Evolutionary conservation across 441 rosid species (phyloP).

Genomic region (Capsella rubella): DNA sequence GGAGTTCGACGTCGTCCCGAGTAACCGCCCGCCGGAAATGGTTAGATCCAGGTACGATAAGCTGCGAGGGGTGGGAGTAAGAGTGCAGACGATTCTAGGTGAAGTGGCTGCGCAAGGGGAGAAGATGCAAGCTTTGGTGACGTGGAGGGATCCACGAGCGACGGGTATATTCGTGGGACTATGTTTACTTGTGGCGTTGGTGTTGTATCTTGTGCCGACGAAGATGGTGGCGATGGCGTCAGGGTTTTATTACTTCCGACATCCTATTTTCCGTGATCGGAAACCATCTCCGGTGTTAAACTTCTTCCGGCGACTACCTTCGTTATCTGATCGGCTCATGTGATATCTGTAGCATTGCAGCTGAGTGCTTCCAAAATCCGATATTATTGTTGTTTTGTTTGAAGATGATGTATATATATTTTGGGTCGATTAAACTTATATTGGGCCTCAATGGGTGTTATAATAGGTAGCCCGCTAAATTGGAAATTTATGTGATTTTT

Average conservation of each 20-base stretch:
- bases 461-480: not conserved
- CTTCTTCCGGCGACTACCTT: constrained; percentile 67
- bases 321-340: constrained; percentile 76
- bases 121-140: constrained; percentile 62
- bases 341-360: constrained; percentile 17
- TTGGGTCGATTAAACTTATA: constrained; percentile 16
- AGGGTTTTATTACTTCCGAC: constrained; percentile 70
- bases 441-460: constrained; percentile 33
- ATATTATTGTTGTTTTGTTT: not conserved
- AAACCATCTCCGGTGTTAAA: constrained; percentile 64
- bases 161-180: constrained; percentile 64
- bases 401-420: not conserved
- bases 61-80: constrained; percentile 49
- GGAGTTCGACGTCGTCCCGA: constrained; percentile 65
- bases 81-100: constrained; percentile 58
- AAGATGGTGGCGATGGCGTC: constrained; percentile 78
- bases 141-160: constrained; percentile 69
- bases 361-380: not conserved
- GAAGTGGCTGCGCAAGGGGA: constrained; percentile 67
- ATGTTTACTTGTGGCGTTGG: constrained; percentile 60
- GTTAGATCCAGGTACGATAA: constrained; percentile 60
- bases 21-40: constrained; percentile 49
- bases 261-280: constrained; percentile 65
- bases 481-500: not conserved
- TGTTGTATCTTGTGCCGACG: constrained; percentile 60